Evolutionary conservation across 176 grass and related monocot genomes (phyloP).

Genomic region (Dendrocalamus sinicus): DNA sequence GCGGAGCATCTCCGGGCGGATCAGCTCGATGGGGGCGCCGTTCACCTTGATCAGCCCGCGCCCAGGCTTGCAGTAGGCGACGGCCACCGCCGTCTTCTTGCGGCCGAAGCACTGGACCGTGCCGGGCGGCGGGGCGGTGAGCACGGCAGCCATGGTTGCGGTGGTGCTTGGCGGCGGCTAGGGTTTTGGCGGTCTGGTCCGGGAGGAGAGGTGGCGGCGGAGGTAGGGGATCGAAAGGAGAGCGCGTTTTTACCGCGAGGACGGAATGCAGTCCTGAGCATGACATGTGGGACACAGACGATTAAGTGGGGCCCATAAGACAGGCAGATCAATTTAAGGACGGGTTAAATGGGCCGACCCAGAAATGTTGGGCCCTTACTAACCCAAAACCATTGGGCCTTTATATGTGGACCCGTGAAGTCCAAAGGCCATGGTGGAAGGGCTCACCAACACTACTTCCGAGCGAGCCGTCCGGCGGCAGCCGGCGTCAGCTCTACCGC

Average conservation of each 20-base stretch:
- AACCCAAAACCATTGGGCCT: neutral
- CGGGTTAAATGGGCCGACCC: neutral
- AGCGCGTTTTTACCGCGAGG: neutral
- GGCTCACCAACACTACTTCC: constrained; percentile 44
- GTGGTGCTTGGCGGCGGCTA: neutral
- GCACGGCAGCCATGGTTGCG: constrained; percentile 34
- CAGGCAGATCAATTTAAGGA: neutral
- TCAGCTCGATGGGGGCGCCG: constrained; percentile 76
- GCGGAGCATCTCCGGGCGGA: constrained; percentile 75
- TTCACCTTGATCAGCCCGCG: constrained; percentile 89
- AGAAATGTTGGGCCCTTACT: neutral
- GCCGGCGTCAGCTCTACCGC: constrained; percentile 26
- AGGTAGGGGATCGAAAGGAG: neutral
- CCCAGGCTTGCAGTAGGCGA: constrained; percentile 75
- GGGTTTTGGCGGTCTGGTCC: constrained; percentile 6
- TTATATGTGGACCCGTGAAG: too few relatives aligned
- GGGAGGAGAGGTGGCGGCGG: neutral
- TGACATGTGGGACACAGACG: constrained; percentile 13
- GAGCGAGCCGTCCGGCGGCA: constrained; percentile 35
- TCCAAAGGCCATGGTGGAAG: neutral
- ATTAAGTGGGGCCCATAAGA: neutral
- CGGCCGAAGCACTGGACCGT: constrained; percentile 84
- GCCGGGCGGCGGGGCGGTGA: constrained; percentile 37
- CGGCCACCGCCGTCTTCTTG: constrained; percentile 86
- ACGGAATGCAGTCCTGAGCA: neutral